Base-by-base conservation (phyloP, 495 filamentous ascomycete species). In the Physcia stellaris region DNA sequence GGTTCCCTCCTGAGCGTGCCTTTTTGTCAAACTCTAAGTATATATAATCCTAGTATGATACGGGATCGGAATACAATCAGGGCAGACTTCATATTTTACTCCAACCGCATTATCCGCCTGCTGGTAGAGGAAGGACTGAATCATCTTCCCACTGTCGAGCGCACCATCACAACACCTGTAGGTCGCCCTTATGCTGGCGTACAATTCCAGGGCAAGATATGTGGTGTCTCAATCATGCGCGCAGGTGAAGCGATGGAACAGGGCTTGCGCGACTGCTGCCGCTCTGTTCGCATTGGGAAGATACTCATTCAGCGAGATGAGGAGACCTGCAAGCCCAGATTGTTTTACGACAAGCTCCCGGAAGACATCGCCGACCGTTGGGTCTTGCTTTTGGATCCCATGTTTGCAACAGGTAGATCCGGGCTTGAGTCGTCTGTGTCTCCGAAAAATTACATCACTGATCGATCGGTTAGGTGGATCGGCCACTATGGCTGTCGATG, bases 201-300 rank as follows among this genome's bases (percentile, higher is more conserved):
- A 31, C 79, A 83, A 53, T 96, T 98, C 52, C 80, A 98, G 55
- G 90, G 90, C 27, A 94, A 96, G 61, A 98, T 98, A 48, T 96
- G 90, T 56, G 92, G 90, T 24, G 90, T 98, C 30, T 92, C 83
- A 9, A 96, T 98, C 49, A 96, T 98, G 90, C 75, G 90, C 35
- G 90, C 90, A 6, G 92, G 90, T 23, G 90, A 98, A 58, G 83
- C 88, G 24, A 96, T 98, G 90, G 90, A 96, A 63, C 87, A 96
- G 61, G 90, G 86, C 2, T 62, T 98, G 46, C 70, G 92, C 15
- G 88, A 98, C 60, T 98, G 92, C 61, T 98, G 92, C 63, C 76
- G 92, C 16, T 90, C 83, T 3, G 90, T 98, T 23, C 70, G 92
- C 39, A 96, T 98, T 51, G 92, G 90, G 36, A 98, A 98, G 67